phyloP scores from a whole-genome alignment of 2,329 filamentous ascomycete genomes.

The Huntiella moniliformis region DNA sequence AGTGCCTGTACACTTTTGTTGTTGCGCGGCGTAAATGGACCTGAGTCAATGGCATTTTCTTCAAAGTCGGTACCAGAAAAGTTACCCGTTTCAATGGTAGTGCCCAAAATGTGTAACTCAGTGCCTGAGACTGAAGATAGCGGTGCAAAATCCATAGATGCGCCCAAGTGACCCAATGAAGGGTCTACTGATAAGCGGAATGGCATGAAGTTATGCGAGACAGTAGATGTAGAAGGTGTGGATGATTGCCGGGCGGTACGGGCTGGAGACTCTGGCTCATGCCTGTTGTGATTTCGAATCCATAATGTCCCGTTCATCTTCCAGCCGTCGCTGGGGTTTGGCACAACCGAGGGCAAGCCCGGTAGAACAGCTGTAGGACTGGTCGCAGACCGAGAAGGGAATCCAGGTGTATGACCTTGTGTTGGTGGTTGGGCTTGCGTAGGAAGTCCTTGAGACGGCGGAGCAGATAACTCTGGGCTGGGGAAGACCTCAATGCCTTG shows the following conservation, averaged over 20 bases:
- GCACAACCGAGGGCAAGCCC: neutral
- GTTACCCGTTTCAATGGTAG: conserved; percentile 58
- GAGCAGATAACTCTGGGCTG: neutral
- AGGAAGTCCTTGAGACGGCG: neutral
- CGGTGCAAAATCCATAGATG: conserved; percentile 33
- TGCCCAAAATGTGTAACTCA: conserved; percentile 58
- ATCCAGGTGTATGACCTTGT: neutral
- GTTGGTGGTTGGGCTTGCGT: neutral
- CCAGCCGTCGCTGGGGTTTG: neutral
- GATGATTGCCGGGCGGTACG: conserved; percentile 13
- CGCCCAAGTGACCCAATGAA: conserved; percentile 37
- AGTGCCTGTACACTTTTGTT: conserved; percentile 59
- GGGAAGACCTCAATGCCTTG: conserved; percentile 37
- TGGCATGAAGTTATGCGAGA: conserved; percentile 21
- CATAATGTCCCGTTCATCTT: neutral
- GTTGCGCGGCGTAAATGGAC: conserved; percentile 27
- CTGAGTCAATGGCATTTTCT: conserved; percentile 21
- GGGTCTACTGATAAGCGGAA: conserved; percentile 40
- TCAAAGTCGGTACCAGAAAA: conserved; percentile 50
- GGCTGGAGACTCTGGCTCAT: neutral
- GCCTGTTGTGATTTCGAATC: conserved; percentile 1
- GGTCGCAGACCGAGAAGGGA: too few relatives aligned
- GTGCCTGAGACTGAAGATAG: conserved; percentile 60
- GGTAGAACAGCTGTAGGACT: too few relatives aligned
- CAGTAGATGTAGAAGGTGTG: conserved; percentile 8